Percentiles rank a stretch among this genome's conserved stretches.
These are phyloP conservation scores for Apiospora saccharicola DNA, from an alignment of 2,329 filamentous ascomycete species.

Conservation along the genomic window DNA sequence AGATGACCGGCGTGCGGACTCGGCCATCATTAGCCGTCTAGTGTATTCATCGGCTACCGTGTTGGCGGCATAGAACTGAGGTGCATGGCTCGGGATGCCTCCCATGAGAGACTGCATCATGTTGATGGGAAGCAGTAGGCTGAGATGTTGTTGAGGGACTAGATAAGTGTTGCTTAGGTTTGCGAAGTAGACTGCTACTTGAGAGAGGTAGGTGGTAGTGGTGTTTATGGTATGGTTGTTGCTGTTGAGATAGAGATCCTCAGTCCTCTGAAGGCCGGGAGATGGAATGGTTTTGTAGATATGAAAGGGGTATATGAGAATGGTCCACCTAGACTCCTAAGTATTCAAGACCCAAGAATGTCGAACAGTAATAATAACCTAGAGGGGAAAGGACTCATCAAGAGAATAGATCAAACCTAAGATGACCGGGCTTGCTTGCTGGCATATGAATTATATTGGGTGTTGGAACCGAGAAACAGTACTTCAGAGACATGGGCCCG, in stretches of 20 bases:
- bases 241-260: conserved; percentile 2
- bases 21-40: conserved; percentile 57
- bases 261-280: not conserved
- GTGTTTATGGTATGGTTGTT: not conserved
- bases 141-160: conserved; percentile 23
- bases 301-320: conserved; percentile 23
- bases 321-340: conserved; percentile 26
- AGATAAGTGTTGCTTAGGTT: conserved; percentile 24
- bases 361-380: conserved; percentile 34
- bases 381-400: conserved; percentile 38
- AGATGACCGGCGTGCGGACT: conserved; percentile 56
- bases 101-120: conserved; percentile 47
- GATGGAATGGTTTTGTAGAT: conserved; percentile 27
- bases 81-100: conserved; percentile 41
- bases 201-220: not conserved
- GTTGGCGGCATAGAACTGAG: conserved; percentile 48
- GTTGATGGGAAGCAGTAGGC: conserved; percentile 32
- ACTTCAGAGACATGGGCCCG: conserved; percentile 44
- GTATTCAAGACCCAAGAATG: conserved; percentile 36
- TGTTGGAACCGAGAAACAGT: conserved; percentile 46
- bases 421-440: conserved; percentile 39
- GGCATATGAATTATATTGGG: conserved; percentile 46
- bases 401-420: conserved; percentile 40
- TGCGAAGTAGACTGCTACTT: conserved; percentile 19
- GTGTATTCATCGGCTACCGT: conserved; percentile 59